Evolutionary conservation across 257 asterid genomes (phyloP).

Genomic region (Solanum sitiens): DNA sequence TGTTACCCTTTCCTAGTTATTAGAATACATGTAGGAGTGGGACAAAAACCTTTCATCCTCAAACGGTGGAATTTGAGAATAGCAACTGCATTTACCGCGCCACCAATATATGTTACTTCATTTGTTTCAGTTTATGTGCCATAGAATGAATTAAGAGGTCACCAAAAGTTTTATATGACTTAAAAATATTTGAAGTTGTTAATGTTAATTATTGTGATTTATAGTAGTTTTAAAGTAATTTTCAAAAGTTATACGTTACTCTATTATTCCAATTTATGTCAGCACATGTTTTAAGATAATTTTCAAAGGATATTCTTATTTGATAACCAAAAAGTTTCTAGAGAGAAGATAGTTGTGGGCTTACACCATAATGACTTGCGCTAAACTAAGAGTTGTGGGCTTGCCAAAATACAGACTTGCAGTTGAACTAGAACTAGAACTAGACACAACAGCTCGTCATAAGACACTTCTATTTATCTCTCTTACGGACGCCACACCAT

Average conservation of each 20-base stretch:
- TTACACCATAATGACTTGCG: not conserved
- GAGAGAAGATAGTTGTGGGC: not conserved
- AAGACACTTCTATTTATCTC: not conserved
- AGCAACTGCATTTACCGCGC: not conserved
- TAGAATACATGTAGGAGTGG: not conserved
- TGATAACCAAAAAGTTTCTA: not conserved
- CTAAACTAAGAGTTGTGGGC: not conserved
- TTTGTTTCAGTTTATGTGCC: not conserved
- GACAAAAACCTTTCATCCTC: not conserved
- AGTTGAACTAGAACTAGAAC: not conserved
- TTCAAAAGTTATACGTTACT: not conserved
- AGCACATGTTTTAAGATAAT: not conserved
- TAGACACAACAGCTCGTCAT: not conserved
- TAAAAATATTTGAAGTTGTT: not conserved
- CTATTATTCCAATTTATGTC: not conserved
- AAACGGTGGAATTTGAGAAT: not conserved
- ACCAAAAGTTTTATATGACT: not conserved
- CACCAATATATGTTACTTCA: not conserved
- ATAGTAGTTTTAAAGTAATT: not conserved
- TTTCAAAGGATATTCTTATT: too few relatives aligned
- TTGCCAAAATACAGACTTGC: not conserved
- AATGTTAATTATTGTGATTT: not conserved
- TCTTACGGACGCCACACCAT: not conserved
- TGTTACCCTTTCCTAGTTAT: not conserved
- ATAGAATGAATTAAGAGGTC: not conserved